A percentile compares a stretch with the other conserved stretches of the same genome.
phyloP scores from a whole-genome alignment of 208 protist species.

The Tritrichomonas foetus region DNA sequence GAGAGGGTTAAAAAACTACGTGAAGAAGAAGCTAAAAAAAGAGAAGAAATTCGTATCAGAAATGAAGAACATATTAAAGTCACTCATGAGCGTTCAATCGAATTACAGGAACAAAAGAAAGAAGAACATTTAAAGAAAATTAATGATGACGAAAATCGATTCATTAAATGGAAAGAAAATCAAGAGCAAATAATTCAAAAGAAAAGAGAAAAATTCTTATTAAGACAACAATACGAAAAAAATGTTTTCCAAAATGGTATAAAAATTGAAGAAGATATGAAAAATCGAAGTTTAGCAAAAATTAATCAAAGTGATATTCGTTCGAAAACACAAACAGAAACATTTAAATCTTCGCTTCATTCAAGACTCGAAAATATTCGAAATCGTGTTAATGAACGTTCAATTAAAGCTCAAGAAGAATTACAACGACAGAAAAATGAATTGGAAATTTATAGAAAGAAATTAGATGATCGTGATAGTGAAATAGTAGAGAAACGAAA shows the following conservation, averaged over 20 bases:
- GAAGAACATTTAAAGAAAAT: background rate
- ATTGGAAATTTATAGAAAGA: background rate
- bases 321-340: background rate
- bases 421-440: background rate
- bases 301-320: background rate
- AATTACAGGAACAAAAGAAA: background rate
- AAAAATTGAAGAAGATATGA: background rate
- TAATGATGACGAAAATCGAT: background rate
- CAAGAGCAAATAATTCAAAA: background rate
- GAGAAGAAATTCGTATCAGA: background rate
- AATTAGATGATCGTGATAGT: background rate
- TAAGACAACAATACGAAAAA: background rate
- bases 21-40: background rate
- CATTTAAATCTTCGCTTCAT: background rate
- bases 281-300: background rate
- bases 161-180: background rate
- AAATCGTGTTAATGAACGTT: background rate
- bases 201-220: background rate
- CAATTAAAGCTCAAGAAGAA: background rate
- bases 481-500: background rate
- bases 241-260: background rate
- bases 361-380: background rate
- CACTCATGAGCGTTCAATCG: background rate
- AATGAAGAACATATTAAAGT: background rate
- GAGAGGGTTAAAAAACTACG: background rate